Base-by-base conservation (phyloP, 176 grass and related monocot genomes). In the Zea luxurians region DNA sequence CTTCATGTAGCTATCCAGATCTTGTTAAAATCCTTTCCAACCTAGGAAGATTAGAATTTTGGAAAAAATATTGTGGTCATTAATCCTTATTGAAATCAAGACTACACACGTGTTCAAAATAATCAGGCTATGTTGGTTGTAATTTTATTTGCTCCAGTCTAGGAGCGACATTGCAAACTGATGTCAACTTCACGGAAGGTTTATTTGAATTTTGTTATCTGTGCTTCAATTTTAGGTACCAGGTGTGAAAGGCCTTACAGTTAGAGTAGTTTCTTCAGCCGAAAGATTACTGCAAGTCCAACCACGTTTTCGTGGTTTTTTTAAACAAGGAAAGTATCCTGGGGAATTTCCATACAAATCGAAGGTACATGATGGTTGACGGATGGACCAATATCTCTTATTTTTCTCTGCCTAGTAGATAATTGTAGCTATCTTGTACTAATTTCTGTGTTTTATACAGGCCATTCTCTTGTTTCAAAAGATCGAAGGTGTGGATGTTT, bases 381-480 rank as follows among this genome's bases (percentile, higher is more conserved):
- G 57, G 84, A 13, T 88, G 66, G 8, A 64, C 9, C 13, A 71
- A 6, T 36, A 13, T 68, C 62, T 68, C n/a, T 15, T 48, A 74
- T 38, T 80, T 84, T 64, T 49, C 38, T 7, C 8, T 70, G 38
- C 36, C 34, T 58, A 63, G 18, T 82, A 45, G 8, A 77, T 66
- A 77, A 57, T 27, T 42, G 6, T 42, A n/a, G 58, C 52, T 59
- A 34, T 61, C 20, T 52, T 76, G 41, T 79, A 13, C 20, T 50
- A 35, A 72, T 12, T 78, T 90, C 53, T 76, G 12, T 84, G 17
- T 85, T 80, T 76, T 83, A 61, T 85, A 48, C 81, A 98, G 95
- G 91, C 92, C 53, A 87, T 98, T 86, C 65, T 98, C 66, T 89
- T 98, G 77, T 98, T 94, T 83, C 95, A 98, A 78, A 94, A 90